Evolutionary conservation across 208 protist genomes (phyloP), one percentile per base, ranked within the genome.

Genomic region (Plasmodiophora brassicae): DNA sequence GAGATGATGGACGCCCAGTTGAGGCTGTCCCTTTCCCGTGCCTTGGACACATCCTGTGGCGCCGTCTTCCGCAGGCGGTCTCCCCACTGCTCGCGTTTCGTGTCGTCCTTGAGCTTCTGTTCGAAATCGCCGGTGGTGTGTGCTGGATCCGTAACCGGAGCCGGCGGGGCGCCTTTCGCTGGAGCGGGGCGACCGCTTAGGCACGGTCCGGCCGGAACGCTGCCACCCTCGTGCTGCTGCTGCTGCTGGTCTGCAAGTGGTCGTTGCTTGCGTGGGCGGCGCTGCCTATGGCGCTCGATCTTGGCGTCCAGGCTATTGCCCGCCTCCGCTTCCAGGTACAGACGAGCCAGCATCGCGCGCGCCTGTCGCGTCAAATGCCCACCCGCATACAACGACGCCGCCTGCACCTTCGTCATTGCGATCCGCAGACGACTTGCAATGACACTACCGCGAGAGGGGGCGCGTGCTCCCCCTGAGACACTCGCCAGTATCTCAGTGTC

Each of bases 1-100:
- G 5, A 8, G n/a, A 78, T 78, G 41, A 78, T 78, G 65, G 65
- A 78, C 20, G 32, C 65, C 65, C 65, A 78, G n/a, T 78, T 78
- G 5, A 32, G 14, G 5, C 41, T 8, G 32, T 78, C n/a, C n/a
- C n/a, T 78, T 44, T n/a, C 20, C n/a, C n/a, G 32, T n/a, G 65
- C 32, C 41, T 14, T 38, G 32, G 65, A 14, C 5, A 78, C n/a
- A 78, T 78, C 65, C 41, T 5, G 65, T 38, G 20, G 5, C 20
- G 14, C 32, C n/a, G 65, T 78, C 41, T 78, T 78, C 5, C n/a
- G 65, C 20, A 78, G 5, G 32, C 20, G 5, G 41, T 78, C 65
- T 78, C 65, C 65, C 65, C 65, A 78, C 41, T 78, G 65, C n/a
- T 78, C 14, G 10, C n/a, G 5, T 38, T 38, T 78, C n/a, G 41